Conservation (phyloP, 768 basidiomycete species). For the Flagelloscypha sp. region DNA sequence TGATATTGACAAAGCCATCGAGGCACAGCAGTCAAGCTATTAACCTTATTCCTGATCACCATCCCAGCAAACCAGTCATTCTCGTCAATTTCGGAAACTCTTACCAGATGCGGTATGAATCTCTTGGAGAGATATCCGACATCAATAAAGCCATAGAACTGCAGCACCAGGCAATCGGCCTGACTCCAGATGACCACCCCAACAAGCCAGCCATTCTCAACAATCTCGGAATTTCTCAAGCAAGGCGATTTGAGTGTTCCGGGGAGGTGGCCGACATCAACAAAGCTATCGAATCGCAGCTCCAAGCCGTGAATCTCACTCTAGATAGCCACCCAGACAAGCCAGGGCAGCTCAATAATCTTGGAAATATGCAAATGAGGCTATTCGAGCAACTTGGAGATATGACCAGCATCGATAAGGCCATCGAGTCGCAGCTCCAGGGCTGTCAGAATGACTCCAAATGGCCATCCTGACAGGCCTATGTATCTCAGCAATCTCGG, state of each 20-base stretch:
- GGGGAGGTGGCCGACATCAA: constrained; percentile 5
- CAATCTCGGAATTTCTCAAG: background rate
- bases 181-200: background rate
- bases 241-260: background rate
- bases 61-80: constrained; percentile 2
- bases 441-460: constrained; percentile 3
- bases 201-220: background rate
- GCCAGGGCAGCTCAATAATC: background rate
- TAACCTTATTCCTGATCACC: constrained; percentile 3
- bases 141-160: constrained; percentile 5
- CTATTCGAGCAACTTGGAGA: background rate
- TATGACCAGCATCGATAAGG: background rate
- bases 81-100: constrained; percentile 1
- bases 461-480: constrained; percentile 7
- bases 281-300: background rate
- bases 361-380: background rate
- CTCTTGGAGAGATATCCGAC: constrained; percentile 1
- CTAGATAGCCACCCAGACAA: background rate
- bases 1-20: constrained; percentile 8
- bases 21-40: constrained; percentile 1
- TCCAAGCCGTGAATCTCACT: background rate
- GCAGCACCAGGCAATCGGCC: constrained; percentile 1
- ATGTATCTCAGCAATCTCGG: constrained; percentile 6
- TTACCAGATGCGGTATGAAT: constrained; percentile 1
- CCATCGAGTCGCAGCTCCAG: background rate